Conservation (phyloP, 2,329 filamentous ascomycete species). For the Aspergillus pseudonomiae region DNA sequence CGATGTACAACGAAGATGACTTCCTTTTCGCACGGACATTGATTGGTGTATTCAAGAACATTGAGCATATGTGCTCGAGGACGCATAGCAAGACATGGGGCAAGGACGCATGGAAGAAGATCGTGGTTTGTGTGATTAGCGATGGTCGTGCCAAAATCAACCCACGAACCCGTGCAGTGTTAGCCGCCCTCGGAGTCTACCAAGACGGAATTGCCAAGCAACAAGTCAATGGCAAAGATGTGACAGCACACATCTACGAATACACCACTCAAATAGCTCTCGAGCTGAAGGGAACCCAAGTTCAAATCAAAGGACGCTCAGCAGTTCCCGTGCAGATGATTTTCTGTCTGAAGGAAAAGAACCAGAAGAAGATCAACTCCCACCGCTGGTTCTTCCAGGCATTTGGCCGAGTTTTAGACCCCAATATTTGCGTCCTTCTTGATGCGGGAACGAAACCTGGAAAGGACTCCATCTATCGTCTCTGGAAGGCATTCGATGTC, state of each 20-base stretch:
- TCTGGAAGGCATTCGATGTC: conserved; percentile 98
- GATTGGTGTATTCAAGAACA: conserved; percentile 97
- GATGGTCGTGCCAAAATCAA: conserved; percentile 98
- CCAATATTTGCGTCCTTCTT: conserved; percentile 94
- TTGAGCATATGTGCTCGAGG: conserved; percentile 95
- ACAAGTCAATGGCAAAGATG: conserved; percentile 93
- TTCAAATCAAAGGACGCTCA: conserved; percentile 77
- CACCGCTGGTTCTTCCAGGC: conserved; percentile 99
- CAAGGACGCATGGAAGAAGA: conserved; percentile 99
- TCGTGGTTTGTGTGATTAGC: conserved; percentile 95
- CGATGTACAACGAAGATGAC: conserved; percentile 99
- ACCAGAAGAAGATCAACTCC: conserved; percentile 99
- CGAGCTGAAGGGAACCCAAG: conserved; percentile 86
- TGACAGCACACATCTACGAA: conserved; percentile 96
- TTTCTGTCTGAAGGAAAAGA: conserved; percentile 99
- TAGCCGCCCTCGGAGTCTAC: conserved; percentile 93
- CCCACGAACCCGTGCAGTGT: conserved; percentile 79
- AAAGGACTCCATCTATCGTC: conserved; percentile 90
- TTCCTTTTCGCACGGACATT: conserved; percentile 93
- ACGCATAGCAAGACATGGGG: conserved; percentile 97
- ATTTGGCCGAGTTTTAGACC: conserved; percentile 87
- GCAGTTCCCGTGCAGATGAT: conserved; percentile 92
- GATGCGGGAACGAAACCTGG: conserved; percentile 96
- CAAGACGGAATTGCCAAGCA: conserved; percentile 99
- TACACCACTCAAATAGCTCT: conserved; percentile 65